These are phyloP conservation scores for Aphanoascus verrucosus DNA, from an alignment of 2,329 filamentous ascomycete species.

Conservation along the genomic window DNA sequence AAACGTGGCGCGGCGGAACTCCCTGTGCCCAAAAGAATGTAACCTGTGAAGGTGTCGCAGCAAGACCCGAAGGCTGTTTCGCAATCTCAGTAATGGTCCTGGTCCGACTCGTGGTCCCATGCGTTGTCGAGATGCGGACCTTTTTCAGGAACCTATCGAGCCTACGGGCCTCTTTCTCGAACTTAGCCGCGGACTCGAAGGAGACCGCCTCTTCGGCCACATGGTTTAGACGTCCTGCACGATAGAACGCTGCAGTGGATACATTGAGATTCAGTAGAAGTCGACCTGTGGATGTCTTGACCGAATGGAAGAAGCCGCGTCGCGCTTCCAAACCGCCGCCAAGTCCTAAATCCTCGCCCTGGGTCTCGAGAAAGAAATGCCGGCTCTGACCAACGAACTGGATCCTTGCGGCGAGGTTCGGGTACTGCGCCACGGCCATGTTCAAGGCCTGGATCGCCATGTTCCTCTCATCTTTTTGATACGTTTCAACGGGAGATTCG, in stretches of 20 bases:
- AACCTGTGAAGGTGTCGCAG: not conserved
- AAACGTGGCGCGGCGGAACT: conserved; percentile 17
- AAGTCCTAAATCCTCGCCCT: conserved; percentile 26
- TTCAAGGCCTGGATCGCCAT: conserved; percentile 49
- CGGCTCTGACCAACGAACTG: conserved; percentile 28
- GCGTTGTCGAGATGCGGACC: conserved; percentile 15
- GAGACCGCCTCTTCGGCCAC: conserved; percentile 1
- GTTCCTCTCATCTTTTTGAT: conserved; percentile 34
- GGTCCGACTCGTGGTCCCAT: conserved; percentile 1
- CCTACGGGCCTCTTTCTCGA: not conserved
- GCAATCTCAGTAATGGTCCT: not conserved
- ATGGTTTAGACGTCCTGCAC: conserved; percentile 24
- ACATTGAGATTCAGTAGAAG: conserved; percentile 55
- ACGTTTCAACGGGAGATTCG: conserved; percentile 25
- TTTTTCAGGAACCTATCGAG: conserved; percentile 15
- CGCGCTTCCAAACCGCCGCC: conserved; percentile 46
- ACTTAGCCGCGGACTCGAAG: not conserved
- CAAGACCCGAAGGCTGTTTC: not conserved
- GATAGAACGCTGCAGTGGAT: conserved; percentile 49
- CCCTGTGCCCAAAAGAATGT: conserved; percentile 2
- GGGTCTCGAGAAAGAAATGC: conserved; percentile 38
- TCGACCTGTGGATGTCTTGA: conserved; percentile 47
- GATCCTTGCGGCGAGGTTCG: conserved; percentile 34
- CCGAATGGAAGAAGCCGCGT: conserved; percentile 53
- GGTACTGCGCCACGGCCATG: conserved; percentile 43